Evolutionary conservation across 225 moss, liverwort and hornwort species (phyloP).

Genomic region (Anthoceros angustus): DNA sequence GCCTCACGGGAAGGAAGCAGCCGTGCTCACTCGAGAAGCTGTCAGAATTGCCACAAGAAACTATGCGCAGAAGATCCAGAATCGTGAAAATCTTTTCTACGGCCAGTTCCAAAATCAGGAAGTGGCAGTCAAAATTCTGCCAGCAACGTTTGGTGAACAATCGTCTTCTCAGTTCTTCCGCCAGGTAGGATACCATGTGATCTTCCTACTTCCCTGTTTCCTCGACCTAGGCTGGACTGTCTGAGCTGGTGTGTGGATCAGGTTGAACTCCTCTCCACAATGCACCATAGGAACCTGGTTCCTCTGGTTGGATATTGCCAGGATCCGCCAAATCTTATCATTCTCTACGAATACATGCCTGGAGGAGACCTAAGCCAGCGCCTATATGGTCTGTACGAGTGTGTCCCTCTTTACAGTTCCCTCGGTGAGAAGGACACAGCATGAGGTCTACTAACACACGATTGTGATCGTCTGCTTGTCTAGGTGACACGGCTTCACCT

Average conservation of each 20-base stretch:
- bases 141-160: not conserved
- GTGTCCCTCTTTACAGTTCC: not conserved
- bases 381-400: not conserved
- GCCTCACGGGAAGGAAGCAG: not conserved
- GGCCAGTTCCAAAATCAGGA: not conserved
- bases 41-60: not conserved
- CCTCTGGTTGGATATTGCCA: conserved; percentile 2
- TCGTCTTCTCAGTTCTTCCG: not conserved
- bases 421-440: not conserved
- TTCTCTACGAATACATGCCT: conserved; percentile 1
- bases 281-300: not conserved
- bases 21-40: not conserved
- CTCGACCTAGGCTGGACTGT: not conserved
- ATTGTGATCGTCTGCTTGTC: not conserved
- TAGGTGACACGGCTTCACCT: not conserved
- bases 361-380: not conserved
- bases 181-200: not conserved
- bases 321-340: not conserved
- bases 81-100: not conserved
- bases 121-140: not conserved
- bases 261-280: not conserved
- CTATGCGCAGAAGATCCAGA: not conserved
- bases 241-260: not conserved
- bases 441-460: not conserved
- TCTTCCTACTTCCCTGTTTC: not conserved